These are phyloP conservation scores for Linnemannia elongata DNA, from an alignment of 192 early-diverging fungal genomes.

Conservation along the genomic window DNA sequence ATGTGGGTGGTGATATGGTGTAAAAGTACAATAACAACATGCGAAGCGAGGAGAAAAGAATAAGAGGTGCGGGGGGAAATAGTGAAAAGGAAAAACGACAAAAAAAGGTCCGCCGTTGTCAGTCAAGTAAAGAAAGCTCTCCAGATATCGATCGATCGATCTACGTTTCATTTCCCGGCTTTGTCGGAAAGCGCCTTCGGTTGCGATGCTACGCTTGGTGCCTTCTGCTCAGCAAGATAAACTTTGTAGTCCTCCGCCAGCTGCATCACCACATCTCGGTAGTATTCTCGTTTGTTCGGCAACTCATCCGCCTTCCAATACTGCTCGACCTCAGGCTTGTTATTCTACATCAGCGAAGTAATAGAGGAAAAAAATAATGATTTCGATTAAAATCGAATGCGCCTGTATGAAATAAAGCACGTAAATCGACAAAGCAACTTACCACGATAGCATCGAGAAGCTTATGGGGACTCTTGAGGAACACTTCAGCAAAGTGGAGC, in stretches of 20 bases:
- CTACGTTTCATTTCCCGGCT: background rate
- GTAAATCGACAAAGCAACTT: conserved; percentile 6
- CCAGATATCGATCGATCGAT: background rate
- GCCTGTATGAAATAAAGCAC: background rate
- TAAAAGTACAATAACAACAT: conserved; percentile 1
- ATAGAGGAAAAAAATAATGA: background rate
- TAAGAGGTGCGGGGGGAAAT: too few relatives aligned
- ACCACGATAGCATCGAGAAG: conserved; percentile 62
- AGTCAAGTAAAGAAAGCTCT: background rate
- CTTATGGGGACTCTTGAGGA: conserved; percentile 63
- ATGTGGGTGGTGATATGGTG: background rate
- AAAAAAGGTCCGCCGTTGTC: too few relatives aligned
- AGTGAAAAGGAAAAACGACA: too few relatives aligned
- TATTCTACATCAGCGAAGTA: conserved; percentile 19
- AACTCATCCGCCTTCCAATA: conserved; percentile 23
- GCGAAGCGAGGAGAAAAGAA: background rate
- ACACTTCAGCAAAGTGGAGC: conserved; percentile 82
- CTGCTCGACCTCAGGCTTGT: background rate
- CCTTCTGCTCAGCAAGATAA: background rate
- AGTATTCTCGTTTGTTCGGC: conserved; percentile 29
- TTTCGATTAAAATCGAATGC: background rate
- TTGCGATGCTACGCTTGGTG: background rate
- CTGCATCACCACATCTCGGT: conserved; percentile 24
- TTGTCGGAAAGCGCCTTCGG: background rate
- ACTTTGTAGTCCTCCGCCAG: conserved; percentile 33